Percentiles rank a stretch among this genome's conserved stretches.
Evolutionary conservation across 345 rosid genomes (phyloP).

Genomic region (Balakata baccata): DNA sequence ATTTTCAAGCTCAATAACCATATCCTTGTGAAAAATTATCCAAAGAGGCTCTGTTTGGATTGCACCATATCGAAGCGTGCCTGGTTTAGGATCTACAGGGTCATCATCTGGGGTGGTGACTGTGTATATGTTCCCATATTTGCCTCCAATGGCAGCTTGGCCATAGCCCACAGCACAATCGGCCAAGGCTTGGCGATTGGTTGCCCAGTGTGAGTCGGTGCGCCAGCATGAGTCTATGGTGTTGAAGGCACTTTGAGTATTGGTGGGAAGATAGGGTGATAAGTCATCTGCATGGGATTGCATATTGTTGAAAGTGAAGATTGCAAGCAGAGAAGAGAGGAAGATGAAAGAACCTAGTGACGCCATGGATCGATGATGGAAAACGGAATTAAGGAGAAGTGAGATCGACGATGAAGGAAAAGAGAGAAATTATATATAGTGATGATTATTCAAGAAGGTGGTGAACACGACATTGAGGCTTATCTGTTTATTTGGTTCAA

Average conservation of each 20-base stretch:
- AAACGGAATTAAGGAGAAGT: background rate
- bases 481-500: background rate
- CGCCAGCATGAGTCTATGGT: constrained; percentile 32
- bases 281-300: background rate
- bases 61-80: constrained; percentile 26
- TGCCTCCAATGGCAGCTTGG: constrained; percentile 23
- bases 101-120: constrained; percentile 24
- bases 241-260: constrained; percentile 7
- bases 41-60: constrained; percentile 25
- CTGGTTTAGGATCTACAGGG: constrained; percentile 23
- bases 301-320: background rate
- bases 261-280: constrained; percentile 14
- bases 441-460: background rate
- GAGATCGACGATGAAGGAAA: background rate
- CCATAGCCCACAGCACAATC: constrained; percentile 27
- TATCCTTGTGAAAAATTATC: constrained; percentile 22
- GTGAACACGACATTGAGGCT: constrained; percentile 4
- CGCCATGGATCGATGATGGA: constrained; percentile 7
- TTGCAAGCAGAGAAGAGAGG: background rate
- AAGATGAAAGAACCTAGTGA: background rate
- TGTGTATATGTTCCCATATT: constrained; percentile 16
- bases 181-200: constrained; percentile 24
- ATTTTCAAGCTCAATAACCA: constrained; percentile 21
- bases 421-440: background rate
- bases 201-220: constrained; percentile 12